phyloP scores from a whole-genome alignment of 495 filamentous ascomycete species.

The Neurospora sublineolata region DNA sequence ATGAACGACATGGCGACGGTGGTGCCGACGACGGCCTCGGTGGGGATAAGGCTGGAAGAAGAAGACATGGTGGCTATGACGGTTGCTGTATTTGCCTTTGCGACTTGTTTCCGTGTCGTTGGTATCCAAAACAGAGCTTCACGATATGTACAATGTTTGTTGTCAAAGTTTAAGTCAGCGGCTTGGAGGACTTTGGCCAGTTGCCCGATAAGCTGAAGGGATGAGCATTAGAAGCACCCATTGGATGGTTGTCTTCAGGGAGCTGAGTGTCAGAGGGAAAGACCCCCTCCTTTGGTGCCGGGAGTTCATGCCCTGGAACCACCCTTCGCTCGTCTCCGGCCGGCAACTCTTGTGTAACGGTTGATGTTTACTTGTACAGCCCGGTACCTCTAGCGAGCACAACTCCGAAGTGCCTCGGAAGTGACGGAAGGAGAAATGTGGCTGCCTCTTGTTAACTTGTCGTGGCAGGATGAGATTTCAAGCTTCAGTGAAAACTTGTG shows the following conservation, averaged over 20 bases:
- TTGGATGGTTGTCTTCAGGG: neutral
- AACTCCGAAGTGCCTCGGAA: neutral
- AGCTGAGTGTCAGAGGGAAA: neutral
- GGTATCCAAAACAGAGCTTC: neutral
- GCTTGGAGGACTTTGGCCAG: neutral
- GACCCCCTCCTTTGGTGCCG: neutral
- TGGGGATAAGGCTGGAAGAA: neutral
- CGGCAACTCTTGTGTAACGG: neutral
- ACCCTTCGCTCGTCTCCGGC: neutral
- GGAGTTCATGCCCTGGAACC: neutral
- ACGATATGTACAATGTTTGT: neutral
- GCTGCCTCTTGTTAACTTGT: neutral
- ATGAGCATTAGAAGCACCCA: neutral
- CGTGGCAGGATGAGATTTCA: too few species aligned
- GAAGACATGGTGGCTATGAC: neutral
- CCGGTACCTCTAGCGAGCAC: too few species aligned
- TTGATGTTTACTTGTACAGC: neutral
- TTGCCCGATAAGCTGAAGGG: neutral
- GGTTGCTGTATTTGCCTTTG: neutral
- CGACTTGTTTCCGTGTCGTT: neutral
- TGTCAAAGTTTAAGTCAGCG: neutral
- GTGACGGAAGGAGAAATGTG: neutral
- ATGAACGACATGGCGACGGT: too few species aligned
- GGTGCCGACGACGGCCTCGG: constrained; percentile 23
- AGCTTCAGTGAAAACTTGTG: too few species aligned